Percentiles rank a stretch among this genome's conserved stretches.
Conservation (phyloP, 192 early-diverging fungal genomes). For the Piromyces sp. region DNA sequence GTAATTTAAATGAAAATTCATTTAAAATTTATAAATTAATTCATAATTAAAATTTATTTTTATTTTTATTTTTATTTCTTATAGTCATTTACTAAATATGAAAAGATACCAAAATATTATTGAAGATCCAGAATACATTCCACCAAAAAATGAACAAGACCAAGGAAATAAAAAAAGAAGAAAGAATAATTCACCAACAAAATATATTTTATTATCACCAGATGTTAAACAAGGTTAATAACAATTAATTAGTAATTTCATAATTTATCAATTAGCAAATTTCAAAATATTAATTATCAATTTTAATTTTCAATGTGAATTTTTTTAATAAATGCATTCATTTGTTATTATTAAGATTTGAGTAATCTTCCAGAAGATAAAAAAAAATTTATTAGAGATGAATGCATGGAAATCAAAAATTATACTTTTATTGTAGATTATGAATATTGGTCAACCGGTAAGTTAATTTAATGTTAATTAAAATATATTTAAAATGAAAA, state of each 20-base stretch:
- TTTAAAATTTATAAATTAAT: too few species aligned
- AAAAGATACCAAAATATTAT: not conserved
- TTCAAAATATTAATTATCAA: too few species aligned
- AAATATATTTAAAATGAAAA: too few species aligned
- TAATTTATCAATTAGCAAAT: too few species aligned
- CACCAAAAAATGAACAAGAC: not conserved
- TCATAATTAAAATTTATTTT: too few species aligned
- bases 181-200: not conserved
- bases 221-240: not conserved
- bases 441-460: not conserved
- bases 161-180: not conserved
- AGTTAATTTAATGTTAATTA: not conserved
- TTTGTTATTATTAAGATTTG: not conserved
- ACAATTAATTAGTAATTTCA: too few species aligned
- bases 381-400: not conserved
- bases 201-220: not conserved
- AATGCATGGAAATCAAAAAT: not conserved
- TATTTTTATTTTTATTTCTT: not conserved
- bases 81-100: not conserved
- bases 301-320: too few species aligned
- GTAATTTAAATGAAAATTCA: too few species aligned
- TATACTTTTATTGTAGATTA: not conserved
- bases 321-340: too few species aligned
- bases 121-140: not conserved
- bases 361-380: not conserved